These are phyloP conservation scores for Arthroderma sp. DNA, from an alignment of 2,329 filamentous ascomycete species.

Conservation along the genomic window DNA sequence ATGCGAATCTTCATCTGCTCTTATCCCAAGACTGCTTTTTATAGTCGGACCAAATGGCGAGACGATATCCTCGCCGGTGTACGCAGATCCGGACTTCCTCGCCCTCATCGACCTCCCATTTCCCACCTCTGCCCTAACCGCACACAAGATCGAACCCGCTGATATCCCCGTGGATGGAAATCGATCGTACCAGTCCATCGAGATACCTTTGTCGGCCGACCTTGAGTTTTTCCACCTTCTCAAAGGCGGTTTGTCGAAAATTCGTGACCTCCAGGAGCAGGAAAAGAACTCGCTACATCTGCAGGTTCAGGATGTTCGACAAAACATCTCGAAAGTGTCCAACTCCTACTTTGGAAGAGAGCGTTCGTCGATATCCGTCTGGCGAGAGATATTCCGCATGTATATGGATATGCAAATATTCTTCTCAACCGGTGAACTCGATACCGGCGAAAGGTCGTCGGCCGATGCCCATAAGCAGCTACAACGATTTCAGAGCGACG, in stretches of 20 bases:
- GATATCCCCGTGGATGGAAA: too few relatives aligned
- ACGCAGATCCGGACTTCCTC: too few relatives aligned
- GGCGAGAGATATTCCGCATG: constrained; percentile 69
- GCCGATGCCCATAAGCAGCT: constrained; percentile 54
- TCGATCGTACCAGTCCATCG: constrained; percentile 34
- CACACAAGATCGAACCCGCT: too few relatives aligned
- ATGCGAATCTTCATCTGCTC: constrained; percentile 29
- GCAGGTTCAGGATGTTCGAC: constrained; percentile 52
- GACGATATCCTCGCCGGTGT: too few relatives aligned
- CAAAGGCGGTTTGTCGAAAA: constrained; percentile 53
- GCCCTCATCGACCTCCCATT: too few relatives aligned
- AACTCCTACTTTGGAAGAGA: constrained; percentile 52
- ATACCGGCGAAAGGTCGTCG: constrained; percentile 55
- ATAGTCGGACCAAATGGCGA: constrained; percentile 39
- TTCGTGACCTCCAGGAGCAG: constrained; percentile 54
- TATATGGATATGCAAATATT: constrained; percentile 72
- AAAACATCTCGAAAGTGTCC: constrained; percentile 46
- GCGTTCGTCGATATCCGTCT: constrained; percentile 53
- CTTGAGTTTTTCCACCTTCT: constrained; percentile 67
- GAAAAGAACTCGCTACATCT: constrained; percentile 52
- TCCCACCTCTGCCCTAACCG: too few relatives aligned
- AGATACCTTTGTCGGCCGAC: constrained; percentile 65
- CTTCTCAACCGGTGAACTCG: constrained; percentile 61
- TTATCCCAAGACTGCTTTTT: constrained; percentile 58
- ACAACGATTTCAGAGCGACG: constrained; percentile 57